phyloP scores from a whole-genome alignment of 306 rosid genomes.

The Trichosanthes truncata region DNA sequence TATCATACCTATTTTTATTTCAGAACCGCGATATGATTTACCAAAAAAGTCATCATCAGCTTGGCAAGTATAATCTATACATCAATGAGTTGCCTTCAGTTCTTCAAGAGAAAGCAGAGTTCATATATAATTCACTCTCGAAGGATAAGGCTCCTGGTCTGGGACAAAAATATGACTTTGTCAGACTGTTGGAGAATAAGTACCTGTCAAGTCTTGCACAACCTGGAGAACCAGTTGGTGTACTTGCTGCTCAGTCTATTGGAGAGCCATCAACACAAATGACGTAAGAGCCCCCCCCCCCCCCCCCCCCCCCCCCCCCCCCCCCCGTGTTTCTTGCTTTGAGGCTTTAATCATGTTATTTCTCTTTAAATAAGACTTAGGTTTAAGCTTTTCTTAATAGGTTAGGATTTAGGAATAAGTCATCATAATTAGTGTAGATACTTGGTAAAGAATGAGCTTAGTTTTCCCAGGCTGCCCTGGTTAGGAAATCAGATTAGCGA shows the following conservation, averaged over 20 bases:
- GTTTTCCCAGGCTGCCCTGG: background rate
- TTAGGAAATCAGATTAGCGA: background rate
- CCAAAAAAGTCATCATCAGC: constrained; percentile 42
- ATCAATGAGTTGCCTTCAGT: constrained; percentile 57
- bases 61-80: constrained; percentile 50
- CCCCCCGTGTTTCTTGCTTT: background rate
- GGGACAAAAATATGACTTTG: constrained; percentile 30
- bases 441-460: background rate
- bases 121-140: constrained; percentile 21
- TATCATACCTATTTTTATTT: constrained; percentile 12
- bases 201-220: constrained; percentile 78
- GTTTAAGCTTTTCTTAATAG: background rate
- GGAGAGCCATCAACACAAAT: constrained; percentile 98
- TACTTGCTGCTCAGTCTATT: constrained; percentile 87
- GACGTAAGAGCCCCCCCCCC: constrained; percentile 46
- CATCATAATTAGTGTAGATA: background rate
- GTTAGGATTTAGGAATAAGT: background rate
- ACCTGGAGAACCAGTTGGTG: constrained; percentile 97
- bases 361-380: background rate
- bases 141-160: constrained; percentile 23
- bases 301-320: background rate
- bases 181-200: constrained; percentile 85
- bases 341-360: background rate
- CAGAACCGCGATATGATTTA: constrained; percentile 70
- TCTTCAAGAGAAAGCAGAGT: constrained; percentile 47